Evolutionary conservation across 2,329 filamentous ascomycete species (phyloP).

Genomic region (Trichoderma citrinoviride): DNA sequence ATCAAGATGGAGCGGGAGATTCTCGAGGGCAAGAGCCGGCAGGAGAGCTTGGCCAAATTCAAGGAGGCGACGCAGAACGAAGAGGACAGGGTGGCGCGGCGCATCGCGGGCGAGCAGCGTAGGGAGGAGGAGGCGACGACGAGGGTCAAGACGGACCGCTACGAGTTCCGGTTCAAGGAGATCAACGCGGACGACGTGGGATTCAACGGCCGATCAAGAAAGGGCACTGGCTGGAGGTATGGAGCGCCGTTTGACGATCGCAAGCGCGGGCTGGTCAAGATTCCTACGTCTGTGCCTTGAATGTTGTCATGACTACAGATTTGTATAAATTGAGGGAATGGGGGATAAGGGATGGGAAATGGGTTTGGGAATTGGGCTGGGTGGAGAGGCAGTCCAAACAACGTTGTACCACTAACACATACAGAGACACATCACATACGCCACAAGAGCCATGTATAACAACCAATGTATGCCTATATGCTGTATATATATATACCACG

Average conservation of each 20-base stretch:
- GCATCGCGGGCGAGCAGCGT: conserved; percentile 34
- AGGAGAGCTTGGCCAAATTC: conserved; percentile 43
- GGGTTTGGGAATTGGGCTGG: no score
- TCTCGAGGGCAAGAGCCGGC: conserved; percentile 36
- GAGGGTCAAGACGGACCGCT: conserved; percentile 50
- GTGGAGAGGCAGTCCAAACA: neutral
- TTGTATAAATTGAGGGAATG: neutral
- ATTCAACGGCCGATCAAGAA: conserved; percentile 48
- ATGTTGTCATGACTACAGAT: neutral
- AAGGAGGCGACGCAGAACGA: conserved; percentile 43
- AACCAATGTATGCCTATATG: neutral
- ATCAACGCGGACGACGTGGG: conserved; percentile 58
- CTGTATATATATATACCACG: neutral
- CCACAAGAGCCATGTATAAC: conserved; percentile 4
- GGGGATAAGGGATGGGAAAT: neutral
- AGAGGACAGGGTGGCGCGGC: conserved; percentile 40
- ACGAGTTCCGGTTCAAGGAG: conserved; percentile 62
- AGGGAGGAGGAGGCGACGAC: conserved; percentile 42
- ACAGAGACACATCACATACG: neutral
- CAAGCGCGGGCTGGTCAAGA: conserved; percentile 63
- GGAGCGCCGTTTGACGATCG: conserved; percentile 62
- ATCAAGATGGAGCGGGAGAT: conserved; percentile 54
- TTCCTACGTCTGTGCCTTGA: conserved; percentile 60
- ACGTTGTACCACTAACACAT: conserved; percentile 9
- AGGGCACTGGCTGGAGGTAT: conserved; percentile 60